These are phyloP conservation scores for Vaccinium macrocarpon DNA, from an alignment of 148 eudicot genomes.

Conservation along the genomic window DNA sequence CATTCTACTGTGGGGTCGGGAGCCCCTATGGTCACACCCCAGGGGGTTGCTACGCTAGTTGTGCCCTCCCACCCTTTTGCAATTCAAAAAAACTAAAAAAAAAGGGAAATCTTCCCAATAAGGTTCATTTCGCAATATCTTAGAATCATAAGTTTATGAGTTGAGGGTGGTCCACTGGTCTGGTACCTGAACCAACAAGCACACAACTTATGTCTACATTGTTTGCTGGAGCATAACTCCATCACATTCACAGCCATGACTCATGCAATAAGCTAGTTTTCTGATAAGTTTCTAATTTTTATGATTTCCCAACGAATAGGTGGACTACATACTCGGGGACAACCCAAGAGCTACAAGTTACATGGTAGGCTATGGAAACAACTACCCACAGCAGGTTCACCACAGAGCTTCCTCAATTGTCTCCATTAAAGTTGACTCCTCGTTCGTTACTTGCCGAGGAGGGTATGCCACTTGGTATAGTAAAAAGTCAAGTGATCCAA, in stretches of 20 bases:
- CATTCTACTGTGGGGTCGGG: too few relatives aligned
- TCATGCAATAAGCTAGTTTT: not conserved
- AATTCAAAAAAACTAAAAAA: too few relatives aligned
- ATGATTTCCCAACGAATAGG: conserved; percentile 28
- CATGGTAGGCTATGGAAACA: conserved; percentile 97
- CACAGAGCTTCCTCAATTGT: conserved; percentile 94
- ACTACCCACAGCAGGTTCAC: conserved; percentile 84
- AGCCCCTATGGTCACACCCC: too few relatives aligned
- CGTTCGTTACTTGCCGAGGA: conserved; percentile 78
- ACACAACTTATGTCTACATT: too few relatives aligned
- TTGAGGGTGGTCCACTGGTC: not conserved
- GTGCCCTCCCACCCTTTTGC: too few relatives aligned
- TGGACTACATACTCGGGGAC: conserved; percentile 97
- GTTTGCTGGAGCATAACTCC: too few relatives aligned
- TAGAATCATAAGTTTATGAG: not conserved
- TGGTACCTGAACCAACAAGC: not conserved
- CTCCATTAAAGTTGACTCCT: conserved; percentile 64
- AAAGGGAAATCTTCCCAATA: too few relatives aligned
- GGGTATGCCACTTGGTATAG: conserved; percentile 92
- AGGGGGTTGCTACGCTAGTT: too few relatives aligned
- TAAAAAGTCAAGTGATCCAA: conserved; percentile 80
- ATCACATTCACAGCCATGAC: not conserved
- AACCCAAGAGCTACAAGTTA: conserved; percentile 99
- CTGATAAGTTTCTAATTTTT: not conserved
- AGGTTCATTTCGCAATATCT: not conserved